Evolutionary conservation across 2,329 filamentous ascomycete species (phyloP).

Genomic region (Pyricularia pennisetigena): DNA sequence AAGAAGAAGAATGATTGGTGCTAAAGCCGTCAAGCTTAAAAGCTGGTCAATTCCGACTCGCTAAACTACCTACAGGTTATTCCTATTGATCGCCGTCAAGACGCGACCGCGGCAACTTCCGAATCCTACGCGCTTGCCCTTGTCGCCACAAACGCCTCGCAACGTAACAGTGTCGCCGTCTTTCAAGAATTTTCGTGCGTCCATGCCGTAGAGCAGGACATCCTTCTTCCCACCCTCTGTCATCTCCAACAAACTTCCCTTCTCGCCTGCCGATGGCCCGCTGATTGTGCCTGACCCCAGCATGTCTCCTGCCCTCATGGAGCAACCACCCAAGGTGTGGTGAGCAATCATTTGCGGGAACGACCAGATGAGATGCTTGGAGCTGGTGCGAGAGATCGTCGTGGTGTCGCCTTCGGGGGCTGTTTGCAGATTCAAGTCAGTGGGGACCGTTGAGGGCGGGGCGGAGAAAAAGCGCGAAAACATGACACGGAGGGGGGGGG

Average conservation of each 20-base stretch:
- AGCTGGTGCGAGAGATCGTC: slow-evolving; percentile 49
- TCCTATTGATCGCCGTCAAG: slow-evolving; percentile 3
- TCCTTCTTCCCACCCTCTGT: slow-evolving; percentile 33
- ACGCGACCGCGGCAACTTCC: slow-evolving; percentile 30
- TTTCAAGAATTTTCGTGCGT: slow-evolving; percentile 30
- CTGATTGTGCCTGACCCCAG: slow-evolving; percentile 71
- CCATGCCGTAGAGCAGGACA: slow-evolving; percentile 27
- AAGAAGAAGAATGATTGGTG: too few relatives aligned
- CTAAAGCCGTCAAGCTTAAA: neutral
- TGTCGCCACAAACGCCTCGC: slow-evolving; percentile 24
- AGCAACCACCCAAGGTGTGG: slow-evolving; percentile 69
- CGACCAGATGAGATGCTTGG: slow-evolving; percentile 60
- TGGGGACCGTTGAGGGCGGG: neutral
- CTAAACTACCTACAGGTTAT: neutral
- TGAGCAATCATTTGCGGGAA: slow-evolving; percentile 80
- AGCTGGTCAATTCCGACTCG: neutral
- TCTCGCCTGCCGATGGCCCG: slow-evolving; percentile 22
- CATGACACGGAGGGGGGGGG: too few relatives aligned
- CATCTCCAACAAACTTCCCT: slow-evolving; percentile 35
- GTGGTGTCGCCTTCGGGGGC: slow-evolving; percentile 38
- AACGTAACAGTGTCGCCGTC: slow-evolving; percentile 34
- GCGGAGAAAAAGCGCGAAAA: neutral
- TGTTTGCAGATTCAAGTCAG: slow-evolving; percentile 8
- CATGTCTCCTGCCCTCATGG: slow-evolving; percentile 37
- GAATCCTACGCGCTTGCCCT: slow-evolving; percentile 29